These are phyloP conservation scores for Irpex rosettiformis DNA, from an alignment of 1,284 basidiomycete species.

Conservation along the genomic window DNA sequence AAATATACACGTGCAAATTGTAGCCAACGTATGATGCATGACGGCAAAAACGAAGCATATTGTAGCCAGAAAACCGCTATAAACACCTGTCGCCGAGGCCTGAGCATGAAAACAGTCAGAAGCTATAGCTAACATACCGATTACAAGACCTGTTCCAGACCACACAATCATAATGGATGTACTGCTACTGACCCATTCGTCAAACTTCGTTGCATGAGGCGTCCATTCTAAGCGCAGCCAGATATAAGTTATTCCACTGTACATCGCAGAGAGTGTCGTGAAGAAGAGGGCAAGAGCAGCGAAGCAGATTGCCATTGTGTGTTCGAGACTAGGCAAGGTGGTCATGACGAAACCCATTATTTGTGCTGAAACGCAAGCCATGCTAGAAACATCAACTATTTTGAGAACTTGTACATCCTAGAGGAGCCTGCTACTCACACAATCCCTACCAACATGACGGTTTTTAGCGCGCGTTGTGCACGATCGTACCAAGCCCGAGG, in stretches of 20 bases:
- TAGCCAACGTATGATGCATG: neutral
- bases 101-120: neutral
- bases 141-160: neutral
- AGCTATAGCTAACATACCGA: neutral
- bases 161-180: constrained; percentile 2
- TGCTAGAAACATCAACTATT: neutral
- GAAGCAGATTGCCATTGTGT: constrained; percentile 1
- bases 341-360: constrained; percentile 1
- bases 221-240: constrained; percentile 6
- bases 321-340: neutral
- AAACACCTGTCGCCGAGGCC: neutral
- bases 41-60: constrained; percentile 2
- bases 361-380: constrained; percentile 7
- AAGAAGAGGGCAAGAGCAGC: neutral
- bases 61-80: constrained; percentile 3
- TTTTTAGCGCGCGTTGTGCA: constrained; percentile 1
- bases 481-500: constrained; percentile 1
- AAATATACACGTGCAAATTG: constrained; percentile 1
- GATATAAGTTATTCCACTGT: constrained; percentile 6
- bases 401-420: neutral
- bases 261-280: constrained; percentile 2
- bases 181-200: constrained; percentile 6
- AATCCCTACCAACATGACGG: constrained; percentile 1
- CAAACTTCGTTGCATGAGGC: neutral
- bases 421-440: neutral